These are phyloP conservation scores for Eugenia klotzschiana DNA, from an alignment of 441 rosid species.

Conservation along the genomic window DNA sequence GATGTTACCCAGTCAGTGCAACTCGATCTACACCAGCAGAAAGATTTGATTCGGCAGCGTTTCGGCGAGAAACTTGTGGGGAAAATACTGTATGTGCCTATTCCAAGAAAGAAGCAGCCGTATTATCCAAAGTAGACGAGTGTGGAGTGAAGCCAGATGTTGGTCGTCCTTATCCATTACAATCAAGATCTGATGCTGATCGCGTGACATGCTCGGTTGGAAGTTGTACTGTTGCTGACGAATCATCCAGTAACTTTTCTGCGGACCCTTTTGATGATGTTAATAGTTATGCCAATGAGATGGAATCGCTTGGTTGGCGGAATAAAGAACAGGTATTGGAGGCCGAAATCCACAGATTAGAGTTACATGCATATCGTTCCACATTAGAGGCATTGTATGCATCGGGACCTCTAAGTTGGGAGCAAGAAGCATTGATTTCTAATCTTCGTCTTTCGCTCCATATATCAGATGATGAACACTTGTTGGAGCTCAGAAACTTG, in stretches of 20 bases:
- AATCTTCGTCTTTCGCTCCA: neutral
- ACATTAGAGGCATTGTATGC: neutral
- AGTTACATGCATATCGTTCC: neutral
- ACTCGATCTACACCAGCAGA: neutral
- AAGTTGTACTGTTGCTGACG: neutral
- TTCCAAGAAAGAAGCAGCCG: neutral
- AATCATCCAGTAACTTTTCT: neutral
- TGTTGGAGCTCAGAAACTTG: neutral
- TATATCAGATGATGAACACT: conserved; percentile 1
- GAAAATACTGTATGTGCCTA: neutral
- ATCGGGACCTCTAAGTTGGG: neutral
- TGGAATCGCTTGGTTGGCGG: neutral
- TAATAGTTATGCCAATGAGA: neutral
- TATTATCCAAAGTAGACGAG: neutral
- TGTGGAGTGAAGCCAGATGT: neutral
- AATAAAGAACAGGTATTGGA: neutral
- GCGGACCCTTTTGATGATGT: neutral
- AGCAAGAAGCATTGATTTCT: neutral
- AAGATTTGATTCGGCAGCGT: neutral
- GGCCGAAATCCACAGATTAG: neutral
- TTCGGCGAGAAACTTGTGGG: neutral
- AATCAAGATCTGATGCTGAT: neutral
- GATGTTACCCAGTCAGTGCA: neutral
- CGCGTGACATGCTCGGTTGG: neutral
- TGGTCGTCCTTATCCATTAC: neutral